phyloP scores from a whole-genome alignment of 768 basidiomycete genomes.

The button mushroom (Agaricus bisporus) region DNA sequence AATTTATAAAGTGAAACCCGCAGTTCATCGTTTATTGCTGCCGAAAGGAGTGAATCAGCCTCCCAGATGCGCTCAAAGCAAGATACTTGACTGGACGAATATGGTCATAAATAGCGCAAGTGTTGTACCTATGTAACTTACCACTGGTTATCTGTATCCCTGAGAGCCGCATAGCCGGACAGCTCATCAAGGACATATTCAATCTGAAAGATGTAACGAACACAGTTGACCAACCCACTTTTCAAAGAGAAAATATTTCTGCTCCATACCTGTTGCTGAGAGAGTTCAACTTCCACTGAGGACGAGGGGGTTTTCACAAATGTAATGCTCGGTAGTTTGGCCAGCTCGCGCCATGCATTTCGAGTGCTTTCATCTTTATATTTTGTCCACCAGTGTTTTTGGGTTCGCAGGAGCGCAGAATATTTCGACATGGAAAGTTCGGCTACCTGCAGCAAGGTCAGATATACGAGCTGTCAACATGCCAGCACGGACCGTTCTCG shows the following conservation, averaged over 20 bases:
- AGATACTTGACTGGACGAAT: slow-evolving; percentile 38
- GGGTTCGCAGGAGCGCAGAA: slow-evolving; percentile 36
- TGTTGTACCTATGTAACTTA: slow-evolving; percentile 13
- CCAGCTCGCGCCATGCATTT: slow-evolving; percentile 24
- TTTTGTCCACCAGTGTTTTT: slow-evolving; percentile 35
- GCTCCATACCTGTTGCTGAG: slow-evolving; percentile 31
- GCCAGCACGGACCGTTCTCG: slow-evolving; percentile 36
- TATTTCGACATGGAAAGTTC: slow-evolving; percentile 46
- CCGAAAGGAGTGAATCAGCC: slow-evolving; percentile 22
- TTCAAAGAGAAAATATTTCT: not conserved
- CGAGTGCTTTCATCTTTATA: slow-evolving; percentile 20
- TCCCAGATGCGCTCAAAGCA: slow-evolving; percentile 55
- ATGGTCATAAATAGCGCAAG: not conserved
- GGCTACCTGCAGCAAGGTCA: slow-evolving; percentile 26
- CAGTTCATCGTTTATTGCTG: not conserved
- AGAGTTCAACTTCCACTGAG: slow-evolving; percentile 25
- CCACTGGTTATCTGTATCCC: slow-evolving; percentile 33
- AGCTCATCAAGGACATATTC: slow-evolving; percentile 46
- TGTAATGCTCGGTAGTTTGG: slow-evolving; percentile 23
- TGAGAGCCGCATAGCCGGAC: slow-evolving; percentile 34
- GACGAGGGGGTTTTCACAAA: slow-evolving; percentile 30
- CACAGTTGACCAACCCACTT: not conserved
- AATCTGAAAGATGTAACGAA: slow-evolving; percentile 23
- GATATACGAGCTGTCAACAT: not conserved
- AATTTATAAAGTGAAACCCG: not conserved